Conservation (phyloP, 2,329 filamentous ascomycete species). For the Clarireedia monteithiana region DNA sequence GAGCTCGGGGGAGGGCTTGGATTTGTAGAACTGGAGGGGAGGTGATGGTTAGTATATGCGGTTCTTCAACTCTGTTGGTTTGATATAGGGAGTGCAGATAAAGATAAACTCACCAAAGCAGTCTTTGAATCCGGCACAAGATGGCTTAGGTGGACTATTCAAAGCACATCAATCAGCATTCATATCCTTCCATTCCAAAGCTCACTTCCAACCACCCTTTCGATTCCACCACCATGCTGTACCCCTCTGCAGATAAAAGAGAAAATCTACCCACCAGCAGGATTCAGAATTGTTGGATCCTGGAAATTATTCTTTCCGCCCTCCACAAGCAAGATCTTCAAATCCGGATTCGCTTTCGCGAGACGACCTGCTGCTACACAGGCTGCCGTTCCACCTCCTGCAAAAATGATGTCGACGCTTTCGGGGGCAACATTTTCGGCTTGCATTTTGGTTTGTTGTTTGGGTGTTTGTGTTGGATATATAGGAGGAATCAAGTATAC, state of each 20-base stretch:
- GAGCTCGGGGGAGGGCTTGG: conserved; percentile 37
- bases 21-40: conserved; percentile 46
- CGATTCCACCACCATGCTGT: too few relatives aligned
- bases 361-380: conserved; percentile 43
- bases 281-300: conserved; percentile 40
- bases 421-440: conserved; percentile 20
- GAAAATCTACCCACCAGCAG: conserved; percentile 28
- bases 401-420: conserved; percentile 45
- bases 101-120: conserved; percentile 26
- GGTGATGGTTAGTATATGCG: too few relatives aligned
- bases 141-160: conserved; percentile 37
- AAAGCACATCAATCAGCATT: background rate
- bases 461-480: background rate
- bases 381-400: conserved; percentile 42
- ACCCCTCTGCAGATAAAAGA: too few relatives aligned
- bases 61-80: too few relatives aligned
- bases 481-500: background rate
- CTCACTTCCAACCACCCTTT: too few relatives aligned
- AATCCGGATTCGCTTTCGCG: conserved; percentile 40
- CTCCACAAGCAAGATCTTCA: conserved; percentile 46
- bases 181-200: conserved; percentile 14
- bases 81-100: background rate
- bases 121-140: conserved; percentile 41
- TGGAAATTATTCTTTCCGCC: conserved; percentile 45
- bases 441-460: conserved; percentile 15